These are phyloP conservation scores for Alternaria consortialis DNA, from an alignment of 2,329 filamentous ascomycete species.

Conservation along the genomic window DNA sequence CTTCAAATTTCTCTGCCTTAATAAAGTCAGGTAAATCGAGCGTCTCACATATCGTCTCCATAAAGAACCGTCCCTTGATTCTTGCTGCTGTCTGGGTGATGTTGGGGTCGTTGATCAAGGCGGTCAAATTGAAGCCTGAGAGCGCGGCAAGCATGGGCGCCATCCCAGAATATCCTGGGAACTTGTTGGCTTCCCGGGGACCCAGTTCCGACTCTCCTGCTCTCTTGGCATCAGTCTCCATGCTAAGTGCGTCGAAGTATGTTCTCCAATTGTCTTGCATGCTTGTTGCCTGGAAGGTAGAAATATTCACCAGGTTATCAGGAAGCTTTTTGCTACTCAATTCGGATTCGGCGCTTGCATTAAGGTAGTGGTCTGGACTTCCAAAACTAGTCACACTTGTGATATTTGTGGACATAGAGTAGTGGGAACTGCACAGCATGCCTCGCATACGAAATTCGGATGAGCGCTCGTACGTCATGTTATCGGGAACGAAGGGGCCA, in stretches of 20 bases:
- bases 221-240: no score
- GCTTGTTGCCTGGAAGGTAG: no score
- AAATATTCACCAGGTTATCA: no score
- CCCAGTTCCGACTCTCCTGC: no score
- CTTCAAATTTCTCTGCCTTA: no score
- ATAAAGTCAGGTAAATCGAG: no score
- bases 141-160: constrained; percentile 20
- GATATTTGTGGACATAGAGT: neutral
- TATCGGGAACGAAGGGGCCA: neutral
- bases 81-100: constrained; percentile 14
- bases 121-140: constrained; percentile 10
- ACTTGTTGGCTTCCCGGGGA: no score
- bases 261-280: no score
- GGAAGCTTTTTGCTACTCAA: no score
- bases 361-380: no score
- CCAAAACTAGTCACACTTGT: neutral
- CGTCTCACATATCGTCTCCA: constrained; percentile 2
- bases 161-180: constrained; percentile 14
- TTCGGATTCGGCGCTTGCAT: no score
- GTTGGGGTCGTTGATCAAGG: neutral
- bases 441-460: constrained; percentile 24
- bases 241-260: no score
- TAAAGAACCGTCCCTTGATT: constrained; percentile 31
- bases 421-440: constrained; percentile 17
- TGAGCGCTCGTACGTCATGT: constrained; percentile 22